phyloP scores from a whole-genome alignment of 2,329 filamentous ascomycete genomes.

The Curvularia eragrostidis region DNA sequence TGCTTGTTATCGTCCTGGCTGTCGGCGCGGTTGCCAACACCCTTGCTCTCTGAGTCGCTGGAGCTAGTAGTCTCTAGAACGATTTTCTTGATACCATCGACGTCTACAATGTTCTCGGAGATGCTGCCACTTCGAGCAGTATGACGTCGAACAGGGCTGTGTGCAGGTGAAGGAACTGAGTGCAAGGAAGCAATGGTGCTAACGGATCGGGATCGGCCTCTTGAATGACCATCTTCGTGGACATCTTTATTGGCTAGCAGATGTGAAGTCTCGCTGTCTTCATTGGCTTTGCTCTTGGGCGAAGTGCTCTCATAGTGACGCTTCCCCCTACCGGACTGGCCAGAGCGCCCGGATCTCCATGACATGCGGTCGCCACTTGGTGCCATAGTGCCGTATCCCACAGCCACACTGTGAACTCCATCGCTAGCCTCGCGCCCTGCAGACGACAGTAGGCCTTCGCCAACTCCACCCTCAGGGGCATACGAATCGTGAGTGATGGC shows the following conservation, averaged over 20 bases:
- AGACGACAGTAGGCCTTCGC: constrained; percentile 60
- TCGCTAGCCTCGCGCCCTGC: constrained; percentile 68
- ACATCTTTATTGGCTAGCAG: constrained; percentile 27
- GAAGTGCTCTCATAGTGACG: constrained; percentile 31
- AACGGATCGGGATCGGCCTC: constrained; percentile 29
- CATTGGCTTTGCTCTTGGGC: constrained; percentile 26
- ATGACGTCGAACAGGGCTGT: constrained; percentile 48
- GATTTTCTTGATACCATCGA: constrained; percentile 76
- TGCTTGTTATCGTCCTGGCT: constrained; percentile 29
- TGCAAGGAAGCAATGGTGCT: constrained; percentile 46
- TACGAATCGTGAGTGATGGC: constrained; percentile 33
- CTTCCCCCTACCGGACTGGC: constrained; percentile 12
- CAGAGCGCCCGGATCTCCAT: constrained; percentile 35
- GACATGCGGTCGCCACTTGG: constrained; percentile 38
- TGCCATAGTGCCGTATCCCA: constrained; percentile 55
- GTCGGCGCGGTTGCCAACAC: constrained; percentile 26
- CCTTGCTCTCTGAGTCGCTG: constrained; percentile 51
- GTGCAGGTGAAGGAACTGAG: constrained; percentile 33
- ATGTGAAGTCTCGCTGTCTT: constrained; percentile 24
- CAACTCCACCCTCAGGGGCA: constrained; percentile 60
- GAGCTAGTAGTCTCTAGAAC: constrained; percentile 73
- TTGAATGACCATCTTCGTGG: constrained; percentile 12
- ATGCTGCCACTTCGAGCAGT: constrained; percentile 76
- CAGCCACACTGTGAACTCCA: constrained; percentile 65
- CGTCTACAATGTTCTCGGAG: constrained; percentile 77